phyloP scores from a whole-genome alignment of 2,329 filamentous ascomycete genomes.

The Colletotrichum cereale region DNA sequence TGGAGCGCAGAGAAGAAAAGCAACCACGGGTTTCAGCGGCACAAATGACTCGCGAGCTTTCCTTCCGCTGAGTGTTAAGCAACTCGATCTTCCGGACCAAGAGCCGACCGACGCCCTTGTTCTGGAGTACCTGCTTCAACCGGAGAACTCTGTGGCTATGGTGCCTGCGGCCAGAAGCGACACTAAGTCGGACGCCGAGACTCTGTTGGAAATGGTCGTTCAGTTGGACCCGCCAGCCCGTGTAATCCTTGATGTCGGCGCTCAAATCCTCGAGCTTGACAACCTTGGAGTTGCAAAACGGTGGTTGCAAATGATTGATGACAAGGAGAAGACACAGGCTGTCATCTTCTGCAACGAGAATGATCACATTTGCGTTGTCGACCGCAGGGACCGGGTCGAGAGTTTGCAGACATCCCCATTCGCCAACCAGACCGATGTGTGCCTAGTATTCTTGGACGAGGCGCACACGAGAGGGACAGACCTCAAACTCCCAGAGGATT shows the following conservation, averaged over 20 bases:
- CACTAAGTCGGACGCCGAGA: conserved; percentile 50
- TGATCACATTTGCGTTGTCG: conserved; percentile 67
- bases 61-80: conserved; percentile 67
- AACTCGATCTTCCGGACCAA: conserved; percentile 67
- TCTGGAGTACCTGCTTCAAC: conserved; percentile 67
- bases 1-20: conserved; percentile 57
- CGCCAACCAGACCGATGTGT: conserved; percentile 65
- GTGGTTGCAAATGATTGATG: conserved; percentile 61
- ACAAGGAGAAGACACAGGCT: conserved; percentile 50
- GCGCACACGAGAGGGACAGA: conserved; percentile 79
- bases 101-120: conserved; percentile 77
- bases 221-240: conserved; percentile 55
- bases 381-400: conserved; percentile 60
- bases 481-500: conserved; percentile 68
- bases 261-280: conserved; percentile 73
- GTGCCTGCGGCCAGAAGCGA: conserved; percentile 41
- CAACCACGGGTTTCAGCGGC: conserved; percentile 76
- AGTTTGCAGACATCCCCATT: conserved; percentile 71
- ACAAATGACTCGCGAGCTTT: conserved; percentile 74
- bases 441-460: conserved; percentile 78
- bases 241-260: conserved; percentile 79
- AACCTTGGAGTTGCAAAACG: conserved; percentile 65
- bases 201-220: conserved; percentile 60
- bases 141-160: conserved; percentile 60
- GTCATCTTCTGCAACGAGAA: conserved; percentile 69